Evolutionary conservation across 495 filamentous ascomycete species (phyloP), one percentile per base, ranked within the genome.

Genomic region (Amorphotheca resinae): DNA sequence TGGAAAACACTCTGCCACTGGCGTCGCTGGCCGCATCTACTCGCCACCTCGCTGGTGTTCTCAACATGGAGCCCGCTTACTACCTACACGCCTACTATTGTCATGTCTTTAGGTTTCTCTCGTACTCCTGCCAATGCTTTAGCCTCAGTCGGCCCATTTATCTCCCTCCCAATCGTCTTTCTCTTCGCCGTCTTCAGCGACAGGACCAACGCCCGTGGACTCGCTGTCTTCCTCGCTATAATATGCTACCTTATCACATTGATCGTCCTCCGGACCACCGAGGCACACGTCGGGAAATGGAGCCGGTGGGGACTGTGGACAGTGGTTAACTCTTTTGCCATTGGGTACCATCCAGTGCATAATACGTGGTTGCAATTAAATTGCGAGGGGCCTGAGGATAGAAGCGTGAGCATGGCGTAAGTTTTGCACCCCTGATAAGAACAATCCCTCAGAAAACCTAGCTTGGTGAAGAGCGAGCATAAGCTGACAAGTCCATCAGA

Each of bases 331-430:
- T 59, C 60, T 1, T 58, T 65, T 3, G 65, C 66, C 12, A 54
- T 59, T 8, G 54, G 56, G 4, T 59, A 67, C 17, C 67, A 73
- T 48, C 59, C 63, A 22, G 64, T 69, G 2, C 70, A 73, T 42
- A 60, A 71, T 37, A 65, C 66, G 14, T 72, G 69, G 69, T 44
- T 73, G 0, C 68, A 68, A 18, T 52, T 68, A 1, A 68, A 69
- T 45, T 72, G 69, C 53, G 55, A 51, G 8, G 43, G 58, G 8
- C 63, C 65, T 4, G 59, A 65, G 30, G 68, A 73, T 48, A 61
- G 68, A 33, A 71, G 68, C 32, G 52, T 72, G 9, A 55, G 62
- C 26, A 68, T 72, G 60, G 68, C 67, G 62, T 68, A 53, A 52
- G 64, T 63, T 34, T 42, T n/a, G 39, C 38, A 11, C 25, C 3